phyloP scores from a whole-genome alignment of 2,329 filamentous ascomycete species.

The Aureobasidium pullulans region DNA sequence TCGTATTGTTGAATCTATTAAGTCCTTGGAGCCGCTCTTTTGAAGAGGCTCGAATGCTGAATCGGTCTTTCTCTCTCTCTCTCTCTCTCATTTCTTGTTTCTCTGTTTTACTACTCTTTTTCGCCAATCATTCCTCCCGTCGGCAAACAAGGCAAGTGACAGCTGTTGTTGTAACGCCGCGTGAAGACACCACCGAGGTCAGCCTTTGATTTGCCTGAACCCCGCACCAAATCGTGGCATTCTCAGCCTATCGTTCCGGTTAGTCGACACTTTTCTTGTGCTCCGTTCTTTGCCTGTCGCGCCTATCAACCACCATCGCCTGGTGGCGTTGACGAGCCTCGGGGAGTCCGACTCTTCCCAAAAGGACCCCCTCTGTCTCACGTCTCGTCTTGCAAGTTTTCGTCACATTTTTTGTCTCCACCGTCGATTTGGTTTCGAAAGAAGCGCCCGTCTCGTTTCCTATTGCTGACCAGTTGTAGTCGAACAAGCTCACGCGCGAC shows the following conservation, averaged over 20 bases:
- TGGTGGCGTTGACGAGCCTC: conserved; percentile 9
- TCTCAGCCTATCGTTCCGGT: conserved; percentile 7
- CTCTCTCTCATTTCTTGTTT: neutral
- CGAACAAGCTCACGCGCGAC: conserved; percentile 7
- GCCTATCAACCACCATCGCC: neutral
- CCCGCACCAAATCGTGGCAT: conserved; percentile 10
- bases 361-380: conserved; percentile 8
- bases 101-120: neutral
- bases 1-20: conserved; percentile 8
- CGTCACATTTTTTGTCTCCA: conserved; percentile 9
- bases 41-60: neutral
- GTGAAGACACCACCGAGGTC: conserved; percentile 11
- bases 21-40: neutral
- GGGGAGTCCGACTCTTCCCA: conserved; percentile 7
- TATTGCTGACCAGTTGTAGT: neutral
- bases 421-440: neutral
- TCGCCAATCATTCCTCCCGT: conserved; percentile 1
- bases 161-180: conserved; percentile 9
- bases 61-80: neutral
- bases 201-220: conserved; percentile 10
- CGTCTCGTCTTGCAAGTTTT: conserved; percentile 10
- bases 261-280: conserved; percentile 10
- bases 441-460: neutral
- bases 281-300: neutral
- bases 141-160: conserved; percentile 10